Base-by-base conservation (phyloP, 108 stramenopile genomes). In the Nitzschia sp. region DNA sequence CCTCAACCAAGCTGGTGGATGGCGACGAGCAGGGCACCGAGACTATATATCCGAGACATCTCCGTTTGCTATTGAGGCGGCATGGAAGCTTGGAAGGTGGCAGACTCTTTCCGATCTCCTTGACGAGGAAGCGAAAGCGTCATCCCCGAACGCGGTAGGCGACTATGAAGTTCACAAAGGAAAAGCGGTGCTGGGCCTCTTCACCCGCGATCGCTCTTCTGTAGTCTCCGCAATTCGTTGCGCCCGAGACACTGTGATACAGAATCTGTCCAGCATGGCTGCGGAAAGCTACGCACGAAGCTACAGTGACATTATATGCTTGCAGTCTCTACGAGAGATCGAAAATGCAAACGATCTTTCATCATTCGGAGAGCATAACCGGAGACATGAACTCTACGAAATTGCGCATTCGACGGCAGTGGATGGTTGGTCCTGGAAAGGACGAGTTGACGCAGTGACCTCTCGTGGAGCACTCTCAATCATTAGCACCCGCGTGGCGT, bases 1-100 rank as follows among this genome's bases (percentile, higher is more conserved):
- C 19, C 51, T 96, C 28, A 91, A 88, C 51, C 91, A 92, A 59
- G 84, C 83, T 6, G 69, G 69, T 28, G 94, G 88, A 23, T 72
- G 90, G 55, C 60, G 48, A 27, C 19, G 45, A 45, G 34, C 51
- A 8, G 48, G n/a, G 1, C n/a, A 53, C 21, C 29, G 15, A 2
- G 29, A 18, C 0, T 8, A 29, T 18, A 11, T 54, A 26, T 17
- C 59, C 29, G 26, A 69, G 24, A 59, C 77, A 29, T 58, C 67
- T 59, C 71, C 90, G 55, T 70, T 62, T 15, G 91, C 93, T 51
- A 81, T 84, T 15, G 88, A 96, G 61, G 95, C 95, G 6, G 86
- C 95, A 24, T 93, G 92, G 92, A 82, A 87, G 36, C 83, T 96
- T 32, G 93, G 93, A 19, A 79, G 76, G 36, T 96, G 95, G 95